These are phyloP conservation scores for Solanum arcanum DNA, from an alignment of 257 asterid genomes.

Conservation along the genomic window DNA sequence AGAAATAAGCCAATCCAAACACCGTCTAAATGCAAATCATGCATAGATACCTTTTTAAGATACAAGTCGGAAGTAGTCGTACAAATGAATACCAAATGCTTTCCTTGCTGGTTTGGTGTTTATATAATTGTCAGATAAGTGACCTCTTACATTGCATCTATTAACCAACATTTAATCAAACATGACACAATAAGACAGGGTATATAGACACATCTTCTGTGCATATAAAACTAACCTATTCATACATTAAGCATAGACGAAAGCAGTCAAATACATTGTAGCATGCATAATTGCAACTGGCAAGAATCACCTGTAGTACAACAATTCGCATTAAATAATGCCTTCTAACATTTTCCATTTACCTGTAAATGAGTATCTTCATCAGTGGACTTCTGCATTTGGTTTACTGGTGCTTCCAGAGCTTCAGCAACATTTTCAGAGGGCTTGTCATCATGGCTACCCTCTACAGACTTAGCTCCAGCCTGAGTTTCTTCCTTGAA, in stretches of 20 bases:
- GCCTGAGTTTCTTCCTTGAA: constrained; percentile 14
- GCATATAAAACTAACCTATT: neutral
- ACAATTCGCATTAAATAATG: neutral
- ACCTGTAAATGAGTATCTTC: neutral
- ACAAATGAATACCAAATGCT: neutral
- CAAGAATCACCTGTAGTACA: neutral
- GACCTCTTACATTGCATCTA: neutral
- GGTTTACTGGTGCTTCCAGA: constrained; percentile 11
- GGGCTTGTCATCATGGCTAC: constrained; percentile 1
- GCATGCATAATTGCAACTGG: neutral
- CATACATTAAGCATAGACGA: neutral
- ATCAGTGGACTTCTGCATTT: constrained; percentile 14
- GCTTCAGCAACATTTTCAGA: constrained; percentile 31
- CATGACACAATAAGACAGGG: neutral
- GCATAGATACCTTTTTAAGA: neutral
- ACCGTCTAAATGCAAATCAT: neutral
- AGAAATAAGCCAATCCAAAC: neutral
- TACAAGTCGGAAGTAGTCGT: neutral
- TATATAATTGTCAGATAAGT: neutral
- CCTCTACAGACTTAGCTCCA: constrained; percentile 19
- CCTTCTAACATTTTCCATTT: neutral
- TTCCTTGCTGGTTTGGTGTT: neutral
- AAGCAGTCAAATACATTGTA: neutral
- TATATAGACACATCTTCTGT: neutral
- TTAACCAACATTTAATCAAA: neutral